Evolutionary conservation across 495 filamentous ascomycete genomes (phyloP).

Genomic region (Lasiosphaeriaceae sp.): DNA sequence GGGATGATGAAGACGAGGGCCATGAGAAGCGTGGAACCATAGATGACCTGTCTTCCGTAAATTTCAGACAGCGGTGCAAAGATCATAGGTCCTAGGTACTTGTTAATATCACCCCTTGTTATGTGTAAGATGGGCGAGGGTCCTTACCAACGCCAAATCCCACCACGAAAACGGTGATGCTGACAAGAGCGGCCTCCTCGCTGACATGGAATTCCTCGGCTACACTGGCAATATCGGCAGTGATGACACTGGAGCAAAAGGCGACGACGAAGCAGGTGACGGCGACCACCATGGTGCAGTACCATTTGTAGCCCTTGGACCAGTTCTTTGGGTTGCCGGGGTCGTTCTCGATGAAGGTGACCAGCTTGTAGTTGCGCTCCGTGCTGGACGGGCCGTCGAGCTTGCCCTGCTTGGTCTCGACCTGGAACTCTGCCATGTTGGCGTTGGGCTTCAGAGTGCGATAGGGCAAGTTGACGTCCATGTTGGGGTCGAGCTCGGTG

Average conservation of each 20-base stretch:
- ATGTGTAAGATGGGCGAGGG: too few species aligned
- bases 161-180: conserved; percentile 70
- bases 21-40: conserved; percentile 56
- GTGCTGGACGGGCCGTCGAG: conserved; percentile 11
- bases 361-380: conserved; percentile 56
- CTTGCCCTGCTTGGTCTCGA: conserved; percentile 11
- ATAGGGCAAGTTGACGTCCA: conserved; percentile 6
- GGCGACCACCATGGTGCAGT: conserved; percentile 63
- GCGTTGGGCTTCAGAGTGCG: conserved; percentile 1
- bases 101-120: background rate
- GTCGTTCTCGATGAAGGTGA: conserved; percentile 65
- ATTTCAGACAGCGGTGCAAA: conserved; percentile 78
- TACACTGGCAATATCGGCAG: conserved; percentile 61
- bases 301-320: conserved; percentile 62
- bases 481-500: background rate
- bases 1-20: conserved; percentile 77
- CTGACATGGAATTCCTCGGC: conserved; percentile 58
- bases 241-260: conserved; percentile 61
- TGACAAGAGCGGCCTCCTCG: conserved; percentile 61
- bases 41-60: conserved; percentile 64
- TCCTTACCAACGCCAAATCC: conserved; percentile 66
- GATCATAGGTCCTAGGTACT: conserved; percentile 56
- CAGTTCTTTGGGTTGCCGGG: conserved; percentile 69
- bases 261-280: conserved; percentile 63
- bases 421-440: conserved; percentile 11